Conservation (phyloP, 2,329 filamentous ascomycete species). For the Talaromyces sp. region DNA sequence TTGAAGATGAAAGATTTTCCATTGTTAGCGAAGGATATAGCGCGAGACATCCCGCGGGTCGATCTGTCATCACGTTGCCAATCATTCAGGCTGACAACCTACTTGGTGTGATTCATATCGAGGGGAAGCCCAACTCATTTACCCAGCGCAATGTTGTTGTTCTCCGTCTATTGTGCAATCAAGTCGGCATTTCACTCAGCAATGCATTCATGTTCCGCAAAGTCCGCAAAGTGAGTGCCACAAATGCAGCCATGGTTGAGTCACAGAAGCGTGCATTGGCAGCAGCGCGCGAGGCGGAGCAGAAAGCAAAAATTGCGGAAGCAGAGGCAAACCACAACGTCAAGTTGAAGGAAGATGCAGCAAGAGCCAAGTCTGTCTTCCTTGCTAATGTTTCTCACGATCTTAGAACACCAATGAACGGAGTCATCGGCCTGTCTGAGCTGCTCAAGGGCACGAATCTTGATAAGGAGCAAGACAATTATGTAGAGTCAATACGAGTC, state of each 20-base stretch:
- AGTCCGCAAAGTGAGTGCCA: conserved; percentile 60
- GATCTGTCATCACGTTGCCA: conserved; percentile 60
- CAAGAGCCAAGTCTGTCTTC: conserved; percentile 82
- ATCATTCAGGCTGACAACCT: conserved; percentile 60
- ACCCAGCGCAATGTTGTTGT: conserved; percentile 57
- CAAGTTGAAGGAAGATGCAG: conserved; percentile 64
- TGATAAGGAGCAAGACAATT: conserved; percentile 58
- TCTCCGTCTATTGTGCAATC: conserved; percentile 58
- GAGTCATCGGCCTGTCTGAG: conserved; percentile 75
- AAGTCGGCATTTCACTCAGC: conserved; percentile 62
- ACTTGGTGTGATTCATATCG: conserved; percentile 60
- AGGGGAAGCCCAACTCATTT: conserved; percentile 62
- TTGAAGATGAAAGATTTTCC: conserved; percentile 64
- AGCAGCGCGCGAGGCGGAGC: conserved; percentile 60
- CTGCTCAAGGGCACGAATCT: conserved; percentile 57
- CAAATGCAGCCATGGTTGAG: conserved; percentile 63
- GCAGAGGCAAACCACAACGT: conserved; percentile 63
- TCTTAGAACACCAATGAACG: conserved; percentile 90
- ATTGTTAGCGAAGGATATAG: conserved; percentile 58
- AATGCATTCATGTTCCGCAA: conserved; percentile 62
- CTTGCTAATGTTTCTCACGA: conserved; percentile 88
- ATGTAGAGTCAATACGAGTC: conserved; percentile 63
- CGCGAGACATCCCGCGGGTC: conserved; percentile 54
- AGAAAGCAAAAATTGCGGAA: conserved; percentile 63
- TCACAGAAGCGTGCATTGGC: conserved; percentile 61